Evolutionary conservation across 768 basidiomycete genomes (phyloP).

Genomic region (Pholiota conissans): DNA sequence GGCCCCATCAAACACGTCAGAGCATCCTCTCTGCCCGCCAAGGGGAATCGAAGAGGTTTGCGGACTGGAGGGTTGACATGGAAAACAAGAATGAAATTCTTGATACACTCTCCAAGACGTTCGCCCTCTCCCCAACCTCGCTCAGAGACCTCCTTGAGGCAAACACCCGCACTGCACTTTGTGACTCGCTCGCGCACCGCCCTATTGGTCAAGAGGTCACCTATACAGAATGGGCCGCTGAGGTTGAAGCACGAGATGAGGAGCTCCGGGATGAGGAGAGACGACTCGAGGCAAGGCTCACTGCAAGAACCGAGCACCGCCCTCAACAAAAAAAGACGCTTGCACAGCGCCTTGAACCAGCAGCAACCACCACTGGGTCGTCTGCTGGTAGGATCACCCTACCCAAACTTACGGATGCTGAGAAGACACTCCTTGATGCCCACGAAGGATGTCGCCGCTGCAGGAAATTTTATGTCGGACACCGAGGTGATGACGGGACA

Average conservation of each 20-base stretch:
- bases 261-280: not conserved
- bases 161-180: not conserved
- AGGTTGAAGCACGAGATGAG: not conserved
- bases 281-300: not conserved
- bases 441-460: slow-evolving; percentile 1
- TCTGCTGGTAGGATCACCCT: not conserved
- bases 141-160: not conserved
- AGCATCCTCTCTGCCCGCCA: not conserved
- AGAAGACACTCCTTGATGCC: not conserved
- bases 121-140: not conserved
- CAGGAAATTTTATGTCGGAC: not conserved
- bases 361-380: too few relatives aligned
- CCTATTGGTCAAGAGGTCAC: not conserved
- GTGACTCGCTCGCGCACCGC: not conserved
- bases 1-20: not conserved
- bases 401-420: not conserved
- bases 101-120: too few relatives aligned
- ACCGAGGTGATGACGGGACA: not conserved
- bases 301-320: not conserved
- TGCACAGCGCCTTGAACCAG: not conserved
- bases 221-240: not conserved
- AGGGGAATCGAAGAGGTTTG: not conserved
- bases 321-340: not conserved
- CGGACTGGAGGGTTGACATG: not conserved
- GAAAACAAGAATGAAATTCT: too few relatives aligned